phyloP scores from a whole-genome alignment of 1,284 basidiomycete genomes.

The Malassezia sp. region DNA sequence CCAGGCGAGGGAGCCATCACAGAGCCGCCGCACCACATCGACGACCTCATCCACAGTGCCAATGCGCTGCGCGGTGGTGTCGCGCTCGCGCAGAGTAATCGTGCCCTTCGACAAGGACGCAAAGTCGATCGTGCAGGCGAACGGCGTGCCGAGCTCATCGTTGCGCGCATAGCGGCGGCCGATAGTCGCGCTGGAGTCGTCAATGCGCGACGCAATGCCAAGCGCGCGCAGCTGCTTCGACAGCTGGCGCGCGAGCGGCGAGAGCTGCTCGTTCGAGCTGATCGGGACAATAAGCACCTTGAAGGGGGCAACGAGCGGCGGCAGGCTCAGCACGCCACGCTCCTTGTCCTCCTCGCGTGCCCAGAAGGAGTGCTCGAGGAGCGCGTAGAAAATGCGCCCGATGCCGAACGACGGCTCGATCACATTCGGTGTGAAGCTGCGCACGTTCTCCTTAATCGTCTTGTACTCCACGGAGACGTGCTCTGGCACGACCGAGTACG shows the following conservation, averaged over 20 bases:
- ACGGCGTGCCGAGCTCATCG: conserved; percentile 96
- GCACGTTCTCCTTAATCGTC: conserved; percentile 82
- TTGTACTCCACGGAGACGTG: conserved; percentile 69
- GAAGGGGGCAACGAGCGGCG: conserved; percentile 80
- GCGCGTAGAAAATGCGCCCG: conserved; percentile 84
- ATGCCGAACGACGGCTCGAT: conserved; percentile 98
- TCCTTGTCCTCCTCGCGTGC: conserved; percentile 63
- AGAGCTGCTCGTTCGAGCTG: conserved; percentile 72
- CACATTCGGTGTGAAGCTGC: conserved; percentile 92
- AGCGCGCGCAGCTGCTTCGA: conserved; percentile 73
- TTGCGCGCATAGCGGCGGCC: conserved; percentile 95
- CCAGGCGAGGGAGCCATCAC: conserved; percentile 55
- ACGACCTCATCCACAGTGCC: conserved; percentile 86
- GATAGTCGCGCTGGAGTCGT: conserved; percentile 88
- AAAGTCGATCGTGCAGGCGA: conserved; percentile 91
- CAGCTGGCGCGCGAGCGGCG: conserved; percentile 73
- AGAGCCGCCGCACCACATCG: conserved; percentile 54
- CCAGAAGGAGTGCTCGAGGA: conserved; percentile 96
- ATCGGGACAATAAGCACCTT: conserved; percentile 95
- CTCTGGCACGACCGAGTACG: conserved; percentile 61
- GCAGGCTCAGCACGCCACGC: conserved; percentile 65
- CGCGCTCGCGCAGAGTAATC: conserved; percentile 60
- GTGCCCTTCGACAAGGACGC: conserved; percentile 60
- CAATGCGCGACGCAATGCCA: conserved; percentile 81
- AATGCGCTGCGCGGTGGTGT: conserved; percentile 84